Evolutionary conservation across 257 asterid species (phyloP).

Genomic region (Echium plantagineum): DNA sequence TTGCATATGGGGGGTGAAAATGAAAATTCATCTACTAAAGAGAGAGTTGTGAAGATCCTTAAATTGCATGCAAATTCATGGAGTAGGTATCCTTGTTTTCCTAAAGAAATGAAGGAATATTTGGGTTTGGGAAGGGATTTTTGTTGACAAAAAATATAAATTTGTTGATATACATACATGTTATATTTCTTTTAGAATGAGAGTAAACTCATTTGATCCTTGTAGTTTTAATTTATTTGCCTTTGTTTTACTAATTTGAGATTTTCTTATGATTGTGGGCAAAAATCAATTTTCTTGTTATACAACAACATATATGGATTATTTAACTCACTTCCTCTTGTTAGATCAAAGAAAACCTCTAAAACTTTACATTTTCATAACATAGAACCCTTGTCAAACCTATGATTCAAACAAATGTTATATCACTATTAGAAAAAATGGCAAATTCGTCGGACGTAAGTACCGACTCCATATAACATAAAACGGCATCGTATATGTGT

Average conservation of each 20-base stretch:
- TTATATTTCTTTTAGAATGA: background rate
- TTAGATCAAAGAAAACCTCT: too few relatives aligned
- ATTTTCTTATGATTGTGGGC: background rate
- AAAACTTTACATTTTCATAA: too few relatives aligned
- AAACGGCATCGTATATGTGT: too few relatives aligned
- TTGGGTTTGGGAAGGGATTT: constrained; percentile 31
- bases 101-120: constrained; percentile 35
- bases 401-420: too few relatives aligned
- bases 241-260: background rate
- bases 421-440: too few relatives aligned
- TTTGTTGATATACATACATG: background rate
- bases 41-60: constrained; percentile 38
- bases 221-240: background rate
- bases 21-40: constrained; percentile 29
- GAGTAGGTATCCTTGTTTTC: constrained; percentile 55
- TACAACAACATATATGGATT: too few relatives aligned
- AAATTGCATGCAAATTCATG: constrained; percentile 48
- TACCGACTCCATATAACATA: too few relatives aligned
- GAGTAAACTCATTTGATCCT: background rate
- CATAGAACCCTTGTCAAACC: too few relatives aligned
- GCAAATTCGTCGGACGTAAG: too few relatives aligned
- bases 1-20: constrained; percentile 28
- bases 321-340: too few relatives aligned
- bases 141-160: background rate
- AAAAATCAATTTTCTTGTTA: too few relatives aligned